These are phyloP conservation scores for Pyrenophora graminea DNA, from an alignment of 2,329 filamentous ascomycete genomes.

Conservation along the genomic window DNA sequence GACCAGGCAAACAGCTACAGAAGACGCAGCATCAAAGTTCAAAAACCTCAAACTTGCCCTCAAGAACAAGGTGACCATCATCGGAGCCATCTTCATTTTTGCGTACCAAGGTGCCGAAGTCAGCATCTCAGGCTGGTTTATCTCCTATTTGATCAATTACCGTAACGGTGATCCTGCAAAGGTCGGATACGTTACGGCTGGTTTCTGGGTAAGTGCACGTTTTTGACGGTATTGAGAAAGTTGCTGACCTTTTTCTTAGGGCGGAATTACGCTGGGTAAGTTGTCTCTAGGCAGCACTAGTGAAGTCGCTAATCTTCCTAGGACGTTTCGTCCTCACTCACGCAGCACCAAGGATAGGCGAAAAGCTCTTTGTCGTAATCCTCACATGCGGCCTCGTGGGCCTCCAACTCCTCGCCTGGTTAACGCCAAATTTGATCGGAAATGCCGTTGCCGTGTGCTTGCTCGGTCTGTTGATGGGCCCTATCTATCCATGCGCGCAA, in stretches of 20 bases:
- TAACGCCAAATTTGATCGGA: conserved; percentile 69
- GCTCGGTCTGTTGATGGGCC: conserved; percentile 75
- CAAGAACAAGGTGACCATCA: conserved; percentile 63
- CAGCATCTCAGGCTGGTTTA: conserved; percentile 82
- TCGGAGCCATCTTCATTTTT: conserved; percentile 82
- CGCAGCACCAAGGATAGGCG: conserved; percentile 68
- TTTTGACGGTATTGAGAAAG: neutral
- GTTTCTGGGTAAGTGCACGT: conserved; percentile 60
- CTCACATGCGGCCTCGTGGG: conserved; percentile 64
- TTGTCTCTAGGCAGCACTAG: too few species aligned
- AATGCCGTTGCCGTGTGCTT: conserved; percentile 58
- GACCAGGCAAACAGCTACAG: conserved; percentile 44
- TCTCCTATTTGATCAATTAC: conserved; percentile 77
- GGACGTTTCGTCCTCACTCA: conserved; percentile 74
- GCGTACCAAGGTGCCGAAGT: conserved; percentile 86
- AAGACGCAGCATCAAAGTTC: conserved; percentile 50
- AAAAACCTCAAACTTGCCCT: conserved; percentile 57
- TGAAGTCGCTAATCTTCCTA: too few species aligned
- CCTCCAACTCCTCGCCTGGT: conserved; percentile 79
- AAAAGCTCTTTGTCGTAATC: conserved; percentile 69
- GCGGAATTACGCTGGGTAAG: conserved; percentile 66
- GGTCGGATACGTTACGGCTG: conserved; percentile 79
- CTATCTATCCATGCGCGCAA: conserved; percentile 75
- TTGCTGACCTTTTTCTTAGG: conserved; percentile 52
- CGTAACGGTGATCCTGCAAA: conserved; percentile 69